Base-by-base conservation (phyloP, 768 basidiomycete genomes). In the Suillus lakei region DNA sequence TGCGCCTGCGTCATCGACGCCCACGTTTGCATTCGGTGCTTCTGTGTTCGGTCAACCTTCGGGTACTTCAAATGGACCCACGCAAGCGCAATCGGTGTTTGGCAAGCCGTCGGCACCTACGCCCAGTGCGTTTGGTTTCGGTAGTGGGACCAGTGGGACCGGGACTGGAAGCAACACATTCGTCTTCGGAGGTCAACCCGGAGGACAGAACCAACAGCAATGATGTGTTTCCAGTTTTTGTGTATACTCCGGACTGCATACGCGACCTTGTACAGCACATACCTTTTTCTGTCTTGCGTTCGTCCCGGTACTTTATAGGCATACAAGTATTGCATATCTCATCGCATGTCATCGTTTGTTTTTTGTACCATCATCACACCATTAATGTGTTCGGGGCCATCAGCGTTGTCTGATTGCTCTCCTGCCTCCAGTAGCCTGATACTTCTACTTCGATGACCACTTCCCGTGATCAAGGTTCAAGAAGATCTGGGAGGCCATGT, bases 41-140 rank as follows among this genome's bases (percentile, higher is more conserved):
- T 28, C 39, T 13, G 39, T 43, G 26, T 59, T 59, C 39, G 8
- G 38, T 21, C 38, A 59, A 28, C 39, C 39, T 15, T 59, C 38
- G 15, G 32, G 54, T 23, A 62, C 41, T 48, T 61, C 69, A 23
- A 66, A 63, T n/a, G 36, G 39, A 30, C 38, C 73, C 32, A 46
- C 68, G 10, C 50, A 54, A 23, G n/a, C 39, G 38, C 62, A 73
- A 10, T 70, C 75, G 23, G 46, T 67, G 23, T 76, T 77, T 63
- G 69, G 72, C 23, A 77, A 77, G 43, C 61, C 77, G 12, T 15
- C 66, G n/a, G 68, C 68, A 39, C n/a, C 63, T 15, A 67, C 70
- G 5, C 67, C 76, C 2, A 75, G 71, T 65, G 68, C 76, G 12
- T 77, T 81, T 67, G 77, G 77, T 34, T 80, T 81, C 66, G 75